Conservation (phyloP, 2,329 filamentous ascomycete genomes). For the Claviceps paspali region DNA sequence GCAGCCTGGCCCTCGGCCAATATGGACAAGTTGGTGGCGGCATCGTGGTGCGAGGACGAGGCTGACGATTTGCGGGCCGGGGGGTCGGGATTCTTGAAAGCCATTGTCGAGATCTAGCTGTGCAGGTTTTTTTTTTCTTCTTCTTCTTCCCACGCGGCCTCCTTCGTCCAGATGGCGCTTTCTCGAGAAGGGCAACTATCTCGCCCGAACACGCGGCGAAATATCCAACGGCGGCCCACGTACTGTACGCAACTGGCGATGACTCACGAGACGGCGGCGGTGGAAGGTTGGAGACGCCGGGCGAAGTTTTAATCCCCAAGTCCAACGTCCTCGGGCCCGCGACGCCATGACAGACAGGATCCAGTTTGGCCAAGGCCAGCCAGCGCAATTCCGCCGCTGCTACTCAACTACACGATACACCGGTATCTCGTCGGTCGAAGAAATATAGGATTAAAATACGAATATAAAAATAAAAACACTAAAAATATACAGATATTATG, state of each 20-base stretch:
- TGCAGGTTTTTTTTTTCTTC: background rate
- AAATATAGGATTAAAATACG: too few species aligned
- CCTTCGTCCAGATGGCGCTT: background rate
- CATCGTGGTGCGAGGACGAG: conserved; percentile 5
- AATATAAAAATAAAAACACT: too few species aligned
- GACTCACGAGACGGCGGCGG: too few species aligned
- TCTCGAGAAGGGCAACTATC: too few species aligned
- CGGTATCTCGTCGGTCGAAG: too few species aligned
- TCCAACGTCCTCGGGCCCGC: background rate
- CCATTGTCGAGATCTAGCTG: background rate
- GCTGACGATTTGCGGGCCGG: conserved; percentile 2
- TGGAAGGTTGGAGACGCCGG: background rate
- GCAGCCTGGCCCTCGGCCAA: conserved; percentile 6
- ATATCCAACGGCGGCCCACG: too few species aligned
- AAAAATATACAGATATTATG: too few species aligned
- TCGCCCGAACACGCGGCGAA: too few species aligned
- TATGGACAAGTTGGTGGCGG: conserved; percentile 5
- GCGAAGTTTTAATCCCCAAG: background rate
- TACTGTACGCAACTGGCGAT: too few species aligned
- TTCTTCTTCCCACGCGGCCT: background rate
- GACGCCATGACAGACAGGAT: background rate
- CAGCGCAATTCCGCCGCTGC: too few species aligned
- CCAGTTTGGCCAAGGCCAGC: too few species aligned
- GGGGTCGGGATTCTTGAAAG: background rate
- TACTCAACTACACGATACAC: too few species aligned